Base-by-base conservation (phyloP, 179 eudicot species). In the Beta lomatogona region DNA sequence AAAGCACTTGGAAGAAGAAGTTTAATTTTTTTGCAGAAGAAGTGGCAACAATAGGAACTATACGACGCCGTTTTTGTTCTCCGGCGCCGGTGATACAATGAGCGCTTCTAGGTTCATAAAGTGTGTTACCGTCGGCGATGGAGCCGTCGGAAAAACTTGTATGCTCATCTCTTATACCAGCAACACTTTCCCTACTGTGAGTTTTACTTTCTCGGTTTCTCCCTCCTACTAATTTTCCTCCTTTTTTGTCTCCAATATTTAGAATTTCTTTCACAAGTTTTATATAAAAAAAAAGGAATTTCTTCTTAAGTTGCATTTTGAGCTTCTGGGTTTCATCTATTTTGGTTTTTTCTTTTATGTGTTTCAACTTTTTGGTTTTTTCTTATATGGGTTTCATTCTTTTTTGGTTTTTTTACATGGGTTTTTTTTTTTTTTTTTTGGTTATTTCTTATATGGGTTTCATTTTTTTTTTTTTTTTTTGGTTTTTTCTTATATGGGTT, bases 81-180 rank as follows among this genome's bases (percentile, higher is more conserved):
- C 76, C 81, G 80, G 78, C 78, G 77, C 45, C 61, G 76, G 59
- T 68, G 64, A 60, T 64, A 69, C 48, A 54, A 87, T 87, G 89
- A 87, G 89, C 58, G 89, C 87, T 5, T 84, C 89, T 4, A 85
- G 89, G 80, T 87, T 87, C 71, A 85, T 87, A 6, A 87, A 87
- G 81, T 87, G 89, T 78, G 89, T 87, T 9, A 87, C 89, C 25
- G 89, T 87, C 59, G 89, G 89, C 21, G 89, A 87, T 36, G 89
- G 89, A 45, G 89, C 89, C 54, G 89, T 87, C 67, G 89, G 89
- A 36, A 87, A 87, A 80, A 87, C 89, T 57, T 87, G 89, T 83
- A 85, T 87, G 89, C 89, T 87, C 14, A 87, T 87, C 65, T 87
- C 89, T 75, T 87, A 87, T 76, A 87, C 89, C 66, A 87, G 89